Evolutionary conservation across 2,329 filamentous ascomycete genomes (phyloP), one percentile per base, ranked within the genome.

Genomic region (Furcasterigmium sp.): DNA sequence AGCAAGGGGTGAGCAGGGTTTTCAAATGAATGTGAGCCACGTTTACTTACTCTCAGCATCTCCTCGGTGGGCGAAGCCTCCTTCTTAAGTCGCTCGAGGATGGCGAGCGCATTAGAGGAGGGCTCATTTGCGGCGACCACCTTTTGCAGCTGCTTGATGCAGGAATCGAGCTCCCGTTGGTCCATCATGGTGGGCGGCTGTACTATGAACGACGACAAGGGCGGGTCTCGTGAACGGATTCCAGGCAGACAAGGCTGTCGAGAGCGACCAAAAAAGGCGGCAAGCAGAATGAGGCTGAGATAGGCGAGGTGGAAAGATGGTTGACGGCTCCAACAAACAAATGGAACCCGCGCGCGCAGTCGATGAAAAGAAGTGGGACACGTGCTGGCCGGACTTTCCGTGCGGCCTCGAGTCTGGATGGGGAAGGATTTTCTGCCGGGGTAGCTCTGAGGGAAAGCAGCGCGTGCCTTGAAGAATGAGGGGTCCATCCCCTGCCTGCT

Each of bases 31-130:
- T 17, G 21, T 20, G 35, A 14, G 20, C 9, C 4, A 25, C 13
- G 8, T 17, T 13, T 7, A 72, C 79, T 54, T 71, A 84, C 85
- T 58, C 91, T 83, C 52, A 98, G 73, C 54, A 95, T 78, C 54
- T 96, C 89, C 67, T 98, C 93, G 3, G 87, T 93, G 9, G 91
- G 87, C 37, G 80, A 78, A 28, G 91, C 83, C 49, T 87, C 86
- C 56, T 84, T 83, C 68, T 91, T 87, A 30, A 97, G 74, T 40
- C 84, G 80, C 56, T 85, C 82, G 42, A 98, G 72, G 48, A 97
- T 75, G 41, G 77, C 73, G 43, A 94, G 71, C 40, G 95, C 77
- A 47, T 80, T 85, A 32, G 82, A 67, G 20, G 87, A 60, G 5
- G 90, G 81, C 57, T 95, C 87, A 58, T 87, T 87, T 44, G 82